Evolutionary conservation across 2,329 filamentous ascomycete species (phyloP), one percentile per base, ranked within the genome.

Genomic region (Monilinia fructigena): DNA sequence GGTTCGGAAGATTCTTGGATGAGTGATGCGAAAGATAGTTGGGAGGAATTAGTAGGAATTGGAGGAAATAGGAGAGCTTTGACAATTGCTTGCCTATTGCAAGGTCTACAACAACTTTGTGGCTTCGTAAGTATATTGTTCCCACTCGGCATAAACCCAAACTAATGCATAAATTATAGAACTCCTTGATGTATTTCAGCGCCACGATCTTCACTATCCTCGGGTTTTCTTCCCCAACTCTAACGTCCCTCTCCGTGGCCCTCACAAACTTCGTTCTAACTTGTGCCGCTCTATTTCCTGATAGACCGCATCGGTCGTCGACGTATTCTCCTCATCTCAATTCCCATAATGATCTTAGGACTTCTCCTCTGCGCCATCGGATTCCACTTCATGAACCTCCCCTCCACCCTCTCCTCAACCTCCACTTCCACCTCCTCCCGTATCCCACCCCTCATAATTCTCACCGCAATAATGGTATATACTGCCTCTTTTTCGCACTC

Each of bases 121-220:
- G 93, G 91, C 1, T 95, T 95, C 77, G 86, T 88, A 78, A 77
- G 85, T 82, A 38, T 42, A 40, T 45, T 38, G 55, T 3, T 16
- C 52, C 38, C 28, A n/a, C 35, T 14, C 16, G 50, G 11, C 11
- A 31, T 4, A 47, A 14, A 26, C 31, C n/a, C 6, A 26, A 26
- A 55, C 68, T 70, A 63, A 72, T 28, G 35, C 38, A 35, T 40
- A 14, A 31, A 18, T 20, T n/a, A 35, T 70, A 88, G 85, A 96
- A 97, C 79, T 93, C 90, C 14, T 82, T 97, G 40, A 96, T 96
- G 92, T 96, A 96, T 78, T 96, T 92, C 75, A 92, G 90, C 0
- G 90, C 90, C 4, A 93, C 90, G 10, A 92, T 94, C 40, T 94
- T 94, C 75, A 84, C 85, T 3, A 82, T 92, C 42, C 83, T 96